Evolutionary conservation across 345 rosid genomes (phyloP).

Genomic region (Citrus maxima): DNA sequence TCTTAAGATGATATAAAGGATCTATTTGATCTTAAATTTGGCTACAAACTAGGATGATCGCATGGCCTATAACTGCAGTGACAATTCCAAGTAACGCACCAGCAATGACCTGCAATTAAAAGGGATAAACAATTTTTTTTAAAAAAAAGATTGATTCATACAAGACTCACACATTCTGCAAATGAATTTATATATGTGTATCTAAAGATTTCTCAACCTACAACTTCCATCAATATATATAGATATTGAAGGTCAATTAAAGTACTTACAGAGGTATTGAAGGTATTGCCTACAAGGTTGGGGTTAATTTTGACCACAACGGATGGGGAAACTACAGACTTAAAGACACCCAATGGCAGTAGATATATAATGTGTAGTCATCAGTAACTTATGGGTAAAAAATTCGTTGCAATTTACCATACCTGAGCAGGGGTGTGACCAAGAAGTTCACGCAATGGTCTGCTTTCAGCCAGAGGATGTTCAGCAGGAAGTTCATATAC

Average conservation of each 20-base stretch:
- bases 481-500: slow-evolving; percentile 88
- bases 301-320: background rate
- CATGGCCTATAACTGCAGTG: slow-evolving; percentile 55
- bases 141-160: background rate
- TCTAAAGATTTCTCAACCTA: background rate
- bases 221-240: background rate
- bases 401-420: background rate
- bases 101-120: slow-evolving; percentile 56
- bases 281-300: background rate
- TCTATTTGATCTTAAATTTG: slow-evolving; percentile 15
- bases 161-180: background rate
- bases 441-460: slow-evolving; percentile 76
- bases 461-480: slow-evolving; percentile 89
- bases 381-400: background rate
- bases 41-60: slow-evolving; percentile 32
- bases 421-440: slow-evolving; percentile 96
- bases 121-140: background rate
- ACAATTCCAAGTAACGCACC: slow-evolving; percentile 70
- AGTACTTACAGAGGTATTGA: background rate
- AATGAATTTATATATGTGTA: background rate
- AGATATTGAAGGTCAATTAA: too few species aligned
- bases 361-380: background rate
- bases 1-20: background rate
- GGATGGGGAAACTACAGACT: background rate
- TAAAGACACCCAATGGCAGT: background rate